Evolutionary conservation across 495 filamentous ascomycete species (phyloP), one percentile per base, ranked within the genome.

Genomic region (Aspergillus panamensis): DNA sequence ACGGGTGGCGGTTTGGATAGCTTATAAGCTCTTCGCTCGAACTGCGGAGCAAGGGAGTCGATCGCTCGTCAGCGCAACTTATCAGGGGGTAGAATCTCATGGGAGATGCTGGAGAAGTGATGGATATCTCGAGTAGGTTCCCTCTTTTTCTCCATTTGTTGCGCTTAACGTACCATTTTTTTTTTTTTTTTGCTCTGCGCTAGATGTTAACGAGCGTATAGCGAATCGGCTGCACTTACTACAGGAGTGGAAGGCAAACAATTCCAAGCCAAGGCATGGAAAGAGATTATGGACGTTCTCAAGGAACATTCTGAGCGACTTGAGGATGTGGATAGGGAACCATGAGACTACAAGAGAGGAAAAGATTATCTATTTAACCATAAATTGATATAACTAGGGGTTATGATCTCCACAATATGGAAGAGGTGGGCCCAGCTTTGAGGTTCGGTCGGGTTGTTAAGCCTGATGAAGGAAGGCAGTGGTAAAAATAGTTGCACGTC

Each of bases 91-190:
- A 1, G 80, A 82, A 51, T 76, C 77, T 21, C 75, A 80, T 55
- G 82, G 81, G 0, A 72, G 61, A 60, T 77, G 77, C 54, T 84
- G 80, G 82, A 66, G 69, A 19, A 76, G 71, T 47, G 73, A 77
- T 67, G 72, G 69, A 12, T 75, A 76, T 61, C 57, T 77, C 1
- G 73, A 76, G 76, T 79, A 70, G 60, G 76, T 62, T 16, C 42
- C 12, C 33, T 20, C 32, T 12, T 14, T 19, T 54, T 55, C 12
- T 12, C 32, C 37, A 47, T 29, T 31, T 29, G 14, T 47, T 14
- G 42, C 53, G 48, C 60, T 64, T 47, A 59, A 33, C 1, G 8
- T 52, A 16, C 12, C 31, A 17, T 2, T 43, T 16, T 7, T 25
- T 13, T 7, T 19, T n/a, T n/a, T n/a, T n/a, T n/a, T n/a, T n/a